Percentiles rank a stretch among this genome's conserved stretches.
Conservation (phyloP, 768 basidiomycete genomes). For the Auriscalpium vulgare region DNA sequence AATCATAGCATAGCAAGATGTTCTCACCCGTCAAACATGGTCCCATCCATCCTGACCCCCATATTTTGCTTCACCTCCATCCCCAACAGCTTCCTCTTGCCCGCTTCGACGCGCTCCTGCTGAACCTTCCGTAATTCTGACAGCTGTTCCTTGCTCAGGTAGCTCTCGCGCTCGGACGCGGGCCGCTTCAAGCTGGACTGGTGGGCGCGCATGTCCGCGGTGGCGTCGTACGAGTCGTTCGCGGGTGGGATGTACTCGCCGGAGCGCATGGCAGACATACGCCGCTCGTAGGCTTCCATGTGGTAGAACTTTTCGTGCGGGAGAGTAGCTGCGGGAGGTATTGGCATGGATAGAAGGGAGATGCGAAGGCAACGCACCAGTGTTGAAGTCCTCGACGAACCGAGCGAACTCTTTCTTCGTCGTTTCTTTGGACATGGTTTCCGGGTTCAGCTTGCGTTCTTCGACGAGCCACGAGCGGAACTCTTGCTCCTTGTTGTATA, state of each 20-base stretch:
- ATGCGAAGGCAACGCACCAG: conserved; percentile 37
- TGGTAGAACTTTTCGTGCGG: conserved; percentile 95
- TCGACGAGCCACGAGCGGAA: conserved; percentile 92
- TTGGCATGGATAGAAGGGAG: neutral
- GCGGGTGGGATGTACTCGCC: conserved; percentile 73
- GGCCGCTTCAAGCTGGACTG: conserved; percentile 64
- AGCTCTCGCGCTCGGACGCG: conserved; percentile 58
- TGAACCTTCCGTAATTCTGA: conserved; percentile 77
- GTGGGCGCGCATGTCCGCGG: conserved; percentile 76
- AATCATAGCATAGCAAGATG: too few relatives aligned
- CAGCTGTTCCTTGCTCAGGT: conserved; percentile 72
- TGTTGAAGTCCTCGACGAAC: conserved; percentile 82
- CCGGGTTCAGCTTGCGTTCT: conserved; percentile 86
- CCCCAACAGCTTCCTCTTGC: conserved; percentile 80
- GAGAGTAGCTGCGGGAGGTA: conserved; percentile 56
- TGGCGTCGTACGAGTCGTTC: conserved; percentile 72
- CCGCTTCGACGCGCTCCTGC: conserved; percentile 74
- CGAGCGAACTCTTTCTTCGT: conserved; percentile 77
- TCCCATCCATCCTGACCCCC: conserved; percentile 83
- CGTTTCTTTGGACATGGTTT: conserved; percentile 79
- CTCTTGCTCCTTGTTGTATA: conserved; percentile 77
- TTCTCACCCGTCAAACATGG: conserved; percentile 41
- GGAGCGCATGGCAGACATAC: conserved; percentile 78
- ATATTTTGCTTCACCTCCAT: conserved; percentile 82
- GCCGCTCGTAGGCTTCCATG: conserved; percentile 75